Base-by-base conservation (phyloP, 2,329 filamentous ascomycete genomes). In the Sporothrix schenckii region DNA sequence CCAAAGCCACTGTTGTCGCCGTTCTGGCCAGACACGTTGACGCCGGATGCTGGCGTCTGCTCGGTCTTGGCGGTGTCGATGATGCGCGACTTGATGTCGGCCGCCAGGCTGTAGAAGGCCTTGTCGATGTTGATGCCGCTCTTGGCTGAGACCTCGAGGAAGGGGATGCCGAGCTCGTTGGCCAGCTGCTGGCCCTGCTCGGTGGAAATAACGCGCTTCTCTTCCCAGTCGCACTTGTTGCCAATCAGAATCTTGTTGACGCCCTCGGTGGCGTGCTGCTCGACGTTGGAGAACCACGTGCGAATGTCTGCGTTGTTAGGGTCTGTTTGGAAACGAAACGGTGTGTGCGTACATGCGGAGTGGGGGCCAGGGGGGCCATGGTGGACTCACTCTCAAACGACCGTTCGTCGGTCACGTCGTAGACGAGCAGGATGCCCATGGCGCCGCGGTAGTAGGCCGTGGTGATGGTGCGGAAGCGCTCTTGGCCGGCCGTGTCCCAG, bases 221-320 rank as follows among this genome's bases (percentile, higher is more conserved):
- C 95, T 82, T 98, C 95, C 95, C 95, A 98, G 83, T 99, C 95
- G 84, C 95, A 99, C 84, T 99, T 99, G 88, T 99, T 99, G 80
- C 95, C 95, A 76, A 99, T 97, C 75, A 99, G 88, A 79, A 99
- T 98, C 87, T 98, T 99, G 89, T 98, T 97, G 79, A 99, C 95
- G 77, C 95, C 95, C 83, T 98, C 95, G 77, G 93, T 97, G 71
- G 95, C 95, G 83, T 99, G 94, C 82, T 97, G 94, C 81, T 97
- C 94, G 76, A 97, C 94, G 83, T 99, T 98, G 79, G 94, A 94
- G 84, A 99, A 99, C 95, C 95, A 99, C 75, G 95, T 98, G 78
- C 94, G 91, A 81, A 99, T 99, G 83, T 99, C 95, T 98, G n/a
- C 5, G 79, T 10, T 19, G 52, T 68, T 44, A 47, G 9, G 44